Conservation (phyloP, 2,329 filamentous ascomycete genomes). For the Raffaelea ambrosiae region DNA sequence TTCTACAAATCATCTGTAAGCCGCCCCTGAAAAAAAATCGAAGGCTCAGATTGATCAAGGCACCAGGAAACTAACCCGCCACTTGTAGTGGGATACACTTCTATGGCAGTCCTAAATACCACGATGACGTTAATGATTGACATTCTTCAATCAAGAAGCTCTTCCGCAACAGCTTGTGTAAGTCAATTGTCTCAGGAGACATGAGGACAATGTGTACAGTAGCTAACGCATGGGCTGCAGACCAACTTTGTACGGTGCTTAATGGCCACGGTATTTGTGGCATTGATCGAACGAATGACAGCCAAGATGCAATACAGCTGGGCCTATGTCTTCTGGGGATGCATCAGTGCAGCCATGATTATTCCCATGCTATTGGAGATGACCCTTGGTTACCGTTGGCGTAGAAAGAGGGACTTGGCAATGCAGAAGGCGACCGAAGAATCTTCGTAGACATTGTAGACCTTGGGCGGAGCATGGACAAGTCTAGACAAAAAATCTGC, state of each 20-base stretch:
- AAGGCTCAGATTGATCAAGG: not conserved
- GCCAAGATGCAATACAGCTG: slow-evolving; percentile 4
- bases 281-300: slow-evolving; percentile 19
- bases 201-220: not conserved
- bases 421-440: not conserved
- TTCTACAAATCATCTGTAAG: slow-evolving; percentile 17
- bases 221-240: slow-evolving; percentile 9
- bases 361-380: slow-evolving; percentile 7
- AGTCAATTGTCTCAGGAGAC: not conserved
- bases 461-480: not conserved
- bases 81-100: slow-evolving; percentile 17
- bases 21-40: not conserved
- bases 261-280: slow-evolving; percentile 18
- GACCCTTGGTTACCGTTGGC: slow-evolving; percentile 5
- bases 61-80: not conserved
- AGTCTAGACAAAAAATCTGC: not conserved
- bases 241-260: slow-evolving; percentile 22
- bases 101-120: slow-evolving; percentile 21
- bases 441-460: not conserved
- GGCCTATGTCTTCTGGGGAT: slow-evolving; percentile 10
- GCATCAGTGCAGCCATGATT: slow-evolving; percentile 7
- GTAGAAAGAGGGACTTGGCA: slow-evolving; percentile 1
- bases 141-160: slow-evolving; percentile 20
- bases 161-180: slow-evolving; percentile 18
- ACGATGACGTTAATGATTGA: slow-evolving; percentile 24